phyloP scores from a whole-genome alignment of 768 basidiomycete species.

The Megacollybia marginata region DNA sequence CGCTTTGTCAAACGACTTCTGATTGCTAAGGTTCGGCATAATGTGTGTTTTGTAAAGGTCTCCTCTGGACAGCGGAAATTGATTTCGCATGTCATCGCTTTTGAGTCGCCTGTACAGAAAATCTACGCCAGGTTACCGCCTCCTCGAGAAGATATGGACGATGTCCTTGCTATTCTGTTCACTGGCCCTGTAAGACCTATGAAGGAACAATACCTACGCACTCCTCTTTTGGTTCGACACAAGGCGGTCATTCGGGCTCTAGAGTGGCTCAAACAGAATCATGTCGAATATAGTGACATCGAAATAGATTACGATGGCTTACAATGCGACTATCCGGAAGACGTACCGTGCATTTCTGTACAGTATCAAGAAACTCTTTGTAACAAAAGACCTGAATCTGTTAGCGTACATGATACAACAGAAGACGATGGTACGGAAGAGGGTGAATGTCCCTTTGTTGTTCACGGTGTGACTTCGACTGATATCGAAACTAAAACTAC shows the following conservation, averaged over 20 bases:
- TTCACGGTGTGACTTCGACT: conserved; percentile 14
- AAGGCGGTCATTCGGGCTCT: conserved; percentile 17
- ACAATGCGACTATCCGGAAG: conserved; percentile 12
- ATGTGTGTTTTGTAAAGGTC: background rate
- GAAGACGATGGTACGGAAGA: background rate
- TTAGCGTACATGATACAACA: conserved; percentile 2
- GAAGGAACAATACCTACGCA: conserved; percentile 16
- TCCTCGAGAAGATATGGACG: conserved; percentile 20
- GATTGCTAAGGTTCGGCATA: background rate
- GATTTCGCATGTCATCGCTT: conserved; percentile 2
- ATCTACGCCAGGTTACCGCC: conserved; percentile 27
- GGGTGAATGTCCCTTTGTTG: conserved; percentile 14
- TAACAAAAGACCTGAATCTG: conserved; percentile 9
- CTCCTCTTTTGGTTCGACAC: conserved; percentile 23
- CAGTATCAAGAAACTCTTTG: conserved; percentile 13
- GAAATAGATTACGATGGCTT: conserved; percentile 20
- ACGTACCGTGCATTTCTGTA: conserved; percentile 13
- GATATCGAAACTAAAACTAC: conserved; percentile 2
- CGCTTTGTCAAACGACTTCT: no score
- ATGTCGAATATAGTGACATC: conserved; percentile 22
- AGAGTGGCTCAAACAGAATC: conserved; percentile 27
- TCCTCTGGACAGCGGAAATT: conserved; percentile 1
- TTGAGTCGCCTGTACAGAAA: conserved; percentile 16
- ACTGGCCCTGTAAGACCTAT: conserved; percentile 12
- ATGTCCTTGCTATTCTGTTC: conserved; percentile 15